Evolutionary conservation across 495 filamentous ascomycete species (phyloP), one percentile per base, ranked within the genome.

Genomic region (Achaetomiella virescens): DNA sequence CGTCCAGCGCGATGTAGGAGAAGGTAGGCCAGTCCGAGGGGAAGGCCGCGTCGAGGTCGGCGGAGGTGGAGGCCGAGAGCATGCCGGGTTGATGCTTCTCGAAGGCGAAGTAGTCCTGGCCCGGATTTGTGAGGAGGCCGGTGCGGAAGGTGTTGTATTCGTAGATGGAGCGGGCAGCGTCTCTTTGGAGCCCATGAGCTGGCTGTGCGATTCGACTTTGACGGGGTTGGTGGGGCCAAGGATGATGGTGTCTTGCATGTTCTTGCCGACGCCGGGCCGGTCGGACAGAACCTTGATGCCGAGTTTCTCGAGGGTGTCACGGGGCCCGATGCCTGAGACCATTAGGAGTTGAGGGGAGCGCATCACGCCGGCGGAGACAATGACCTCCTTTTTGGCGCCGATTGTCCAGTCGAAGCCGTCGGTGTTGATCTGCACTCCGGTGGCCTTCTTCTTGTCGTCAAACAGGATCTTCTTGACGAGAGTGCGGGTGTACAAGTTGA

Each of bases 21-120:
- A 82, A 57, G 21, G 84, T 80, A 0, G 81, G 83, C 81, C 82
- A 85, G 59, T 84, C 81, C 0, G 51, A 11, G 0, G 81, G 74
- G 47, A 78, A 79, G 37, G 48, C 48, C 17, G 59, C n/a, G 20
- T 29, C 22, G 47, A 70, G 67, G 37, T 62, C 24, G 36, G 52
- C 27, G 45, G 57, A 48, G 22, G 65, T 41, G 20, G 49, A 18
- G 3, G 46, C 52, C 15, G 21, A 12, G 15, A 54, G 59, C 17
- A 60, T 40, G 21, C 46, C 17, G 3, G 37, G 14, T 12, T 61
- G 71, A 33, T 67, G 52, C 58, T 80, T 81, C 55, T 83, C 81
- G 48, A 71, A 82, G 0, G 70, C 75, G 1, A 81, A 45, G 46
- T 69, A 76, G 41, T 78, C 80, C 12, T 59, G 57, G 0, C 68